Evolutionary conservation across 2,329 filamentous ascomycete species (phyloP).

Genomic region (Arachnopeziza araneosa): DNA sequence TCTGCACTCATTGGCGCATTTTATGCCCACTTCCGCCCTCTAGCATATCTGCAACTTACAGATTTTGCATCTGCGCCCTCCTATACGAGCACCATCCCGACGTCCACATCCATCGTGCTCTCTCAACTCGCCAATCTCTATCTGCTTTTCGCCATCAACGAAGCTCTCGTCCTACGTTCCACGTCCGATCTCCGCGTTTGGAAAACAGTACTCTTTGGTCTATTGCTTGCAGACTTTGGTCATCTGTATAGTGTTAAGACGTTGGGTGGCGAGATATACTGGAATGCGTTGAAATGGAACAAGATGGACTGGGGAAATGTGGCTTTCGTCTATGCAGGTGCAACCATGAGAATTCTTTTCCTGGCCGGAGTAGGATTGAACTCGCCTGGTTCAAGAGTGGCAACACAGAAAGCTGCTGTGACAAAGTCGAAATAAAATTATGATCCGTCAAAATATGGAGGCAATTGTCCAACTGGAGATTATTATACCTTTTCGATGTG

Average conservation of each 20-base stretch:
- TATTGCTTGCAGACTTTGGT: constrained; percentile 71
- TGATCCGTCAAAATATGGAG: too few relatives aligned
- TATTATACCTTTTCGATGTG: too few relatives aligned
- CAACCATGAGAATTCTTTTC: constrained; percentile 53
- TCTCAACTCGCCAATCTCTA: constrained; percentile 76
- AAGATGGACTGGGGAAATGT: constrained; percentile 64
- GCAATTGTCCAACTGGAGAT: too few relatives aligned
- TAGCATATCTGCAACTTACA: constrained; percentile 59
- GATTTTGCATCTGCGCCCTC: constrained; percentile 35
- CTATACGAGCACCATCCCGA: constrained; percentile 37
- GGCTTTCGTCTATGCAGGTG: constrained; percentile 64
- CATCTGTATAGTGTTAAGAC: constrained; percentile 62
- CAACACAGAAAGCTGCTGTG: constrained; percentile 10
- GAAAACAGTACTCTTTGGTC: constrained; percentile 58
- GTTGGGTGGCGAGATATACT: constrained; percentile 59
- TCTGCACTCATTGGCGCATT: constrained; percentile 48
- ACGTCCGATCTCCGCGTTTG: constrained; percentile 66
- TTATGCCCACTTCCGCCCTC: constrained; percentile 44
- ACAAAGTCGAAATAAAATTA: constrained; percentile 8
- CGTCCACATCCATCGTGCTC: constrained; percentile 60
- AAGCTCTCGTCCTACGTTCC: constrained; percentile 67
- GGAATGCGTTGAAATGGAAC: constrained; percentile 52
- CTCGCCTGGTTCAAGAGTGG: constrained; percentile 12
- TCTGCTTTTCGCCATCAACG: constrained; percentile 69
- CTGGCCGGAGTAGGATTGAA: constrained; percentile 50